A percentile compares a stretch with the other conserved stretches of the same genome.
These are phyloP conservation scores for Ceratocystis albifundus DNA, from an alignment of 2,329 filamentous ascomycete species.

Conservation along the genomic window DNA sequence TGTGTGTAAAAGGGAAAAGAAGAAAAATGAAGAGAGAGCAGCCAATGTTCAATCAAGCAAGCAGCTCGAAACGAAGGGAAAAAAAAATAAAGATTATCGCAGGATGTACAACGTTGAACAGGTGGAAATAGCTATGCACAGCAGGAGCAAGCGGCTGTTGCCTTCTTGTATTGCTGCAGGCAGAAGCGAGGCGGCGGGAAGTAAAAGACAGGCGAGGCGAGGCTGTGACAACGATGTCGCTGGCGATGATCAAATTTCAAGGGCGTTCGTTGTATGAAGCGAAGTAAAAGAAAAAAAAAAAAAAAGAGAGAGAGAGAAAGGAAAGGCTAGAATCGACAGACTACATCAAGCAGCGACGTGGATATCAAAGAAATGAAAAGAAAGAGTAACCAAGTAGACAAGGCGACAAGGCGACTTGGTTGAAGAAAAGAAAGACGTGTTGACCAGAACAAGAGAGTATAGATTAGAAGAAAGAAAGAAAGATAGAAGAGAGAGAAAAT, in stretches of 20 bases:
- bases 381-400: neutral
- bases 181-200: neutral
- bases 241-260: neutral
- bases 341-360: conserved; percentile 9
- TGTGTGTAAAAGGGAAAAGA: no score
- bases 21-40: neutral
- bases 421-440: neutral
- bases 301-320: no score
- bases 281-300: no score
- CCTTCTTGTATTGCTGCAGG: neutral
- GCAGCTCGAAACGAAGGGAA: neutral
- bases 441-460: neutral
- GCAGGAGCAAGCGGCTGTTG: neutral
- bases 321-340: neutral
- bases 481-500: neutral
- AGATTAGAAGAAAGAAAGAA: neutral
- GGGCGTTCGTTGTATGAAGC: neutral
- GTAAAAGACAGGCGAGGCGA: neutral
- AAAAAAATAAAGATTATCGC: neutral
- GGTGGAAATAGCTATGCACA: neutral
- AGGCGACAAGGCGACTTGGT: neutral
- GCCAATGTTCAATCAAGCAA: neutral
- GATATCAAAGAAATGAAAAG: neutral
- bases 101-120: neutral
- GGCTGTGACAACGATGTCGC: neutral